Evolutionary conservation across 352 stramenopile species (phyloP), one percentile per base, ranked within the genome.

Genomic region (Pythium sukuiense): DNA sequence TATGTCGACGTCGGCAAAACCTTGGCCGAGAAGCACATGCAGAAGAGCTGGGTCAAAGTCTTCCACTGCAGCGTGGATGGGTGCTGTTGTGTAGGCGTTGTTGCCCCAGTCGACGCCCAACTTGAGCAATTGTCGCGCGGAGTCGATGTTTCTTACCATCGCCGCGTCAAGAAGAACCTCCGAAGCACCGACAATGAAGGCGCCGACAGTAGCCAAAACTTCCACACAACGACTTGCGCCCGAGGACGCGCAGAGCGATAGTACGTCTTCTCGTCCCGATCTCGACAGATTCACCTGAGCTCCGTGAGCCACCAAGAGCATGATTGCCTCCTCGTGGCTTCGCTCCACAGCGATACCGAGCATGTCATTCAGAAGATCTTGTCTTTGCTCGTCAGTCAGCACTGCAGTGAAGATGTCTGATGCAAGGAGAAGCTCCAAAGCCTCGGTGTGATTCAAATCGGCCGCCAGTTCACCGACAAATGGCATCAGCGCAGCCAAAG

Each of bases 401-500:
- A 55, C 37, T 16, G 32, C 39, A 14, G 11, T 39, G 27, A 59
- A 69, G 9, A 62, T 46, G 12, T 63, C 30, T 1, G 55, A 69
- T 8, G 29, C 55, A 13, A 69, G n/a, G 45, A 69, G 55, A 16
- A 54, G 24, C 18, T 69, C 62, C 9, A 69, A n/a, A 3, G 57
- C 26, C 8, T 35, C 55, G 3, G 58, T 11, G 20, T 59, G 62
- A 33, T 69, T 69, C 33, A 53, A 45, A 41, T 63, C 55, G n/a
- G 62, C 55, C 2, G 62, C 55, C 18, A 63, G 45, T 26, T 43
- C 45, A 6, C 45, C 54, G 1, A 56, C 61, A 20, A 59, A 57
- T 9, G 43, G 62, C 16, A 69, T 26, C 18, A 69, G 33, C 33
- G 62, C 62, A 18, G 62, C 62, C 20, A 69, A 55, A 7, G 62